Evolutionary conservation across 129 eudicot species (phyloP), one percentile per base, ranked within the genome.

Genomic region (Artemisia annua): DNA sequence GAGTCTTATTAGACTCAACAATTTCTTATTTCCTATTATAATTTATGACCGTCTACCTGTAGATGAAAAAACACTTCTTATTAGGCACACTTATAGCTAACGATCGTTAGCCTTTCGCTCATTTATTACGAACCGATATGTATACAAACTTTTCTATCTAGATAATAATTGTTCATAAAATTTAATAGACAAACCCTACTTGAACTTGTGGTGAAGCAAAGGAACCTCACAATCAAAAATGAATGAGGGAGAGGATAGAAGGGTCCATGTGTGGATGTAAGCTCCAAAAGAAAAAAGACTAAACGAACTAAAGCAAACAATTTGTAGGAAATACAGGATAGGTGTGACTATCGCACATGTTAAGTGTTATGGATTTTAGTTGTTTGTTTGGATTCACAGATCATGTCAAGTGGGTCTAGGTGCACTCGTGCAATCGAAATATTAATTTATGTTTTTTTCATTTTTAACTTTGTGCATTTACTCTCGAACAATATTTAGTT

Each of bases 361-460:
- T 24, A 50, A 44, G 66, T 62, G 52, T 76, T 52, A 50, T 78
- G 81, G 81, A 78, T 16, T 43, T 54, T 78, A 62, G 75, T 61
- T 69, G 70, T 69, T 77, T 77, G 81, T 78, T 78, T 63, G 58
- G 72, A 62, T 62, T 62, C 28, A 12, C 63, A 3, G 5, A 62
- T 77, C 58, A 35, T 77, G 63, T 43, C 76, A 70, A 20, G 81
- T 78, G 81, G 72, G 67, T 64, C 81, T 64, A 62, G 5, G 32
- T 71, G 66, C 81, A 63, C 76, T 78, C 81, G 81, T 78, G 81
- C 81, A 55, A 51, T 20, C 69, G 14, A 20, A 1, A 14, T 51
- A 32, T 32, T 76, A 17, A 66, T 46, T 75, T 30, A 35, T 5
- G 4, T 51, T 3, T 16, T 8, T 28, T 69, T 51, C 44, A n/a